phyloP scores from a whole-genome alignment of 768 basidiomycete genomes.

The Termitomyces sp. region DNA sequence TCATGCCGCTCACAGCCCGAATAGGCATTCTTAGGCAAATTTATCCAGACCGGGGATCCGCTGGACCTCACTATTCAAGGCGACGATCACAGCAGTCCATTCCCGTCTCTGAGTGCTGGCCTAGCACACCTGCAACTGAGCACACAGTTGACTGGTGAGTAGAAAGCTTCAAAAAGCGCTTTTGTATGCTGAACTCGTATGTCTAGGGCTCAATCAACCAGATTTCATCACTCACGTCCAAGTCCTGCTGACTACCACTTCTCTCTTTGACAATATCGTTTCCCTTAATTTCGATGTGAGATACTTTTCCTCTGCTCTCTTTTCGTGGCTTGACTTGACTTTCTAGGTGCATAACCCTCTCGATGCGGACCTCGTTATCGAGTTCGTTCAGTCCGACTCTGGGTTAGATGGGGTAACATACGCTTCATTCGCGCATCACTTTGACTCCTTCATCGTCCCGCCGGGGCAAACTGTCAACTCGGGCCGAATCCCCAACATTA shows the following conservation, averaged over 20 bases:
- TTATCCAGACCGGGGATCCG: slow-evolving; percentile 48
- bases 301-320: background rate
- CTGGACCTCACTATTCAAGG: slow-evolving; percentile 58
- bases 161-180: background rate
- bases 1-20: background rate
- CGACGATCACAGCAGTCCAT: slow-evolving; percentile 57
- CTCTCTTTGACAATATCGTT: slow-evolving; percentile 47
- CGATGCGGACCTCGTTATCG: slow-evolving; percentile 52
- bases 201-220: slow-evolving; percentile 45
- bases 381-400: slow-evolving; percentile 54
- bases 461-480: slow-evolving; percentile 59
- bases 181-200: background rate
- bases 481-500: slow-evolving; percentile 53
- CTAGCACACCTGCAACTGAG: slow-evolving; percentile 49
- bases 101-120: slow-evolving; percentile 52
- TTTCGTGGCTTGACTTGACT: background rate
- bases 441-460: slow-evolving; percentile 53
- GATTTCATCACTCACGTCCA: slow-evolving; percentile 55
- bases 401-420: slow-evolving; percentile 49
- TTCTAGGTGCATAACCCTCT: slow-evolving; percentile 51
- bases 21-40: slow-evolving; percentile 54
- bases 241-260: slow-evolving; percentile 48
- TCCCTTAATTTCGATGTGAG: slow-evolving; percentile 56
- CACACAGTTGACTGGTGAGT: slow-evolving; percentile 45
- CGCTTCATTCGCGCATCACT: slow-evolving; percentile 55